Conservation (phyloP, 2,329 filamentous ascomycete species). For the Thielaviopsis musarum region DNA sequence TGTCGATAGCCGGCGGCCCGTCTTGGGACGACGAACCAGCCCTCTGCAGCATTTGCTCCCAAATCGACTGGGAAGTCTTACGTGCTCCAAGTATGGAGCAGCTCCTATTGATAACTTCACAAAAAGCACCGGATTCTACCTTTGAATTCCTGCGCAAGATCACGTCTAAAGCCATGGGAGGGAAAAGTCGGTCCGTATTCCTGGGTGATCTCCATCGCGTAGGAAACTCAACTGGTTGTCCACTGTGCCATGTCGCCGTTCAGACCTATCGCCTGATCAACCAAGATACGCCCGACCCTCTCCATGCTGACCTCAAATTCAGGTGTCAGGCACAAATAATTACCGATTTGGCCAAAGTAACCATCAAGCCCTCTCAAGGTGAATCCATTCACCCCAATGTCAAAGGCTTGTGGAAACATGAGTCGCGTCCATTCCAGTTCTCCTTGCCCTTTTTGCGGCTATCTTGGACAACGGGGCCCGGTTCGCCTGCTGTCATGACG, state of each 20-base stretch:
- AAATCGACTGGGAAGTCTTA: not conserved
- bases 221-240: not conserved
- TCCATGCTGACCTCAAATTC: too few relatives aligned
- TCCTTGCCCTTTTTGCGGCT: not conserved
- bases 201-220: not conserved
- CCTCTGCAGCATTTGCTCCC: not conserved
- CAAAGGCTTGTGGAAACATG: not conserved
- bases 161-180: not conserved
- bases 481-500: too few relatives aligned
- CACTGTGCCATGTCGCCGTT: not conserved
- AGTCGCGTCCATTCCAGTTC: not conserved
- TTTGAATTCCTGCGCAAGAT: not conserved
- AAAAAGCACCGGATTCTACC: not conserved
- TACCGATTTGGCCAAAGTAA: not conserved
- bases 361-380: not conserved
- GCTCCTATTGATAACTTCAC: not conserved
- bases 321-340: not conserved
- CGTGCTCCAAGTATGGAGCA: not conserved
- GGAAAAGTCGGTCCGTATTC: not conserved
- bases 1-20: too few relatives aligned
- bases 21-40: too few relatives aligned
- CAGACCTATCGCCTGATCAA: not conserved
- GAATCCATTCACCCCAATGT: not conserved
- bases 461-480: not conserved
- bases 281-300: too few relatives aligned